Conservation (phyloP, 768 basidiomycete genomes). For the Leccinum ochraceum region DNA sequence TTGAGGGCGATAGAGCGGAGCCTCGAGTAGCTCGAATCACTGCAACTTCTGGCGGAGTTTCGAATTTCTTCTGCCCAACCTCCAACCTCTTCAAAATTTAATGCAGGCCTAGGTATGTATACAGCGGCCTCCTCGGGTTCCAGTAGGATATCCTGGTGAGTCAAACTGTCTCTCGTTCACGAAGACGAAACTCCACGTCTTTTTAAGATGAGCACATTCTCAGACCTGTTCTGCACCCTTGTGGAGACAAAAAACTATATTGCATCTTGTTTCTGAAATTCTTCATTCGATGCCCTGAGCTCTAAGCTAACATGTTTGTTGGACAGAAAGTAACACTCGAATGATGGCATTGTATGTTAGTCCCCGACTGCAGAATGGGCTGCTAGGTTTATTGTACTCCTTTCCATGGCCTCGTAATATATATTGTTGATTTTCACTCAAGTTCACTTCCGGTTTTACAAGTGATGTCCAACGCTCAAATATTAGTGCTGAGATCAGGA, state of each 20-base stretch:
- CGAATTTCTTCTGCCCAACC: no score
- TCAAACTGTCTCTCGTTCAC: neutral
- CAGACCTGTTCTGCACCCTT: constrained; percentile 34
- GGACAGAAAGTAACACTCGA: constrained; percentile 1
- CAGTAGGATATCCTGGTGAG: constrained; percentile 10
- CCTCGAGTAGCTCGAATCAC: no score
- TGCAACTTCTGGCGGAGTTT: no score
- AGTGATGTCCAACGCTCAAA: neutral
- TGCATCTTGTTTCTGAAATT: constrained; percentile 26
- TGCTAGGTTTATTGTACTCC: neutral
- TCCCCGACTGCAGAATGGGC: neutral
- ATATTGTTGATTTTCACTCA: neutral
- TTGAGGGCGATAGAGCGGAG: no score
- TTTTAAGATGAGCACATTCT: constrained; percentile 24
- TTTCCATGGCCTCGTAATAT: neutral
- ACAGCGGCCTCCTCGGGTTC: neutral
- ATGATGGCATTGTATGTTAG: neutral
- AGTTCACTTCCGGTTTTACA: neutral
- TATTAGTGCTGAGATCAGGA: neutral
- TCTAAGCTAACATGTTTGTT: constrained; percentile 8
- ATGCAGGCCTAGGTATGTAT: no score
- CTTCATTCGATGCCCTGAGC: neutral
- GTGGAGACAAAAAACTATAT: constrained; percentile 28
- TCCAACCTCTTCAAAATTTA: no score
- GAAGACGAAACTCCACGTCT: neutral